Evolutionary conservation across 1,284 basidiomycete genomes (phyloP).

Genomic region (Puccinia horiana): DNA sequence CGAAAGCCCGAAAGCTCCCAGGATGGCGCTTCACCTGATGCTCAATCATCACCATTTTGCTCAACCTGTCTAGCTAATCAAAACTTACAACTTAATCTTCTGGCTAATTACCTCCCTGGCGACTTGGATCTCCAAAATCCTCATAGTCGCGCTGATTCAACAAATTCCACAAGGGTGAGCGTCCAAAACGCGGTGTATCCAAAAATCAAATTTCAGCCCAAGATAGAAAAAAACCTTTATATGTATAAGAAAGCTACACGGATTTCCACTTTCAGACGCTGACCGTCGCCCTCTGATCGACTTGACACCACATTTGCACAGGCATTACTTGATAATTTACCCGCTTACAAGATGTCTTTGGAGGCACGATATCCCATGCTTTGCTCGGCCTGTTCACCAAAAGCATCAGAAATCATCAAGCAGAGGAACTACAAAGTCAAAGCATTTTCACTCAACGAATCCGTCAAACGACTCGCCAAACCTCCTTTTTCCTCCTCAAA

Average conservation of each 20-base stretch:
- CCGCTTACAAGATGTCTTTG: conserved; percentile 72
- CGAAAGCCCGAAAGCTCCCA: not conserved
- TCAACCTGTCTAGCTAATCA: conserved; percentile 86
- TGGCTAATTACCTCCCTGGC: conserved; percentile 79
- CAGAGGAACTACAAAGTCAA: conserved; percentile 78
- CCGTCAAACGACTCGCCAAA: conserved; percentile 9
- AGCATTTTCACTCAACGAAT: conserved; percentile 66
- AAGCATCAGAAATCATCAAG: conserved; percentile 75
- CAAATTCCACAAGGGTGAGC: conserved; percentile 25
- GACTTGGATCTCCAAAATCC: conserved; percentile 33
- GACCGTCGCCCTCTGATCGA: conserved; percentile 28
- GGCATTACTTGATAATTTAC: conserved; percentile 66
- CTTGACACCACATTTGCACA: conserved; percentile 49
- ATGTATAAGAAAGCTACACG: not conserved
- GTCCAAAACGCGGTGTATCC: not conserved
- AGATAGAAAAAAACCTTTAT: not conserved
- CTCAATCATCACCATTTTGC: conserved; percentile 67
- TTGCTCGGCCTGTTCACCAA: conserved; percentile 71
- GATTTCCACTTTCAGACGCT: not conserved
- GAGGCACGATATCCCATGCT: conserved; percentile 81
- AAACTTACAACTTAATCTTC: conserved; percentile 75
- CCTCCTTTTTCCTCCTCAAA: not conserved
- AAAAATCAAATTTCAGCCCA: conserved; percentile 60
- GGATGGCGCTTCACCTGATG: not conserved
- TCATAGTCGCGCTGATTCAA: not conserved